Conservation (phyloP, 441 rosid genomes). For the Gossypium lobatum region DNA sequence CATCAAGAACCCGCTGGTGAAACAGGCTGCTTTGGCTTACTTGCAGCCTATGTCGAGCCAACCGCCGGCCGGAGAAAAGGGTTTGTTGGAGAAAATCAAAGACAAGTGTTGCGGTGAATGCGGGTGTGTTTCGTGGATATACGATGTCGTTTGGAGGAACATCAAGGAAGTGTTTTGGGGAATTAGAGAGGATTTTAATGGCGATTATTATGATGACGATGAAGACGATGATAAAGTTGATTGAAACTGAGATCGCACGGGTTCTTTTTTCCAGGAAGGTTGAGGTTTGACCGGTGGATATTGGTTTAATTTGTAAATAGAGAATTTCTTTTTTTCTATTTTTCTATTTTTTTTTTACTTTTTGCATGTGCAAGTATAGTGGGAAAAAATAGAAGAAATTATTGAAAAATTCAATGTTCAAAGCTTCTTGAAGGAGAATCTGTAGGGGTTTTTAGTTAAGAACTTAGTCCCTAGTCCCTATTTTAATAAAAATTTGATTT, state of each 20-base stretch:
- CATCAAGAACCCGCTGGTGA: conserved; percentile 54
- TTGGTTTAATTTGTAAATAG: conserved; percentile 23
- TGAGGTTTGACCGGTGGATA: conserved; percentile 37
- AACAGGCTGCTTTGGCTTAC: conserved; percentile 60
- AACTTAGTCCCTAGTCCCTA: no score
- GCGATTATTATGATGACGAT: conserved; percentile 6
- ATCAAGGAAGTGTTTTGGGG: conserved; percentile 19
- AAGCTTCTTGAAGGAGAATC: no score
- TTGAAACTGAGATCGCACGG: conserved; percentile 1
- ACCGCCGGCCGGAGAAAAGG: conserved; percentile 23
- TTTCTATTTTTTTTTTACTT: not conserved
- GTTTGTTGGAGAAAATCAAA: conserved; percentile 22
- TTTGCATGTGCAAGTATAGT: not conserved
- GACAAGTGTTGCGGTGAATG: conserved; percentile 26
- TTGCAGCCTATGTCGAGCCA: conserved; percentile 51
- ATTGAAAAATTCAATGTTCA: conserved; percentile 1
- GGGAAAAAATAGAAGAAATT: not conserved
- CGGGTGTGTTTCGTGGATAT: conserved; percentile 41
- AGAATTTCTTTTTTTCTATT: not conserved
- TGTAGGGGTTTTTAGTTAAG: no score
- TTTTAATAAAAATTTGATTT: no score
- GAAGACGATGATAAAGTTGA: conserved; percentile 27
- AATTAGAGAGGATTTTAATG: not conserved
- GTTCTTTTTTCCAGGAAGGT: not conserved
- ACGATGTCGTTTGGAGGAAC: conserved; percentile 19